Evolutionary conservation across 2,329 filamentous ascomycete genomes (phyloP), one percentile per base, ranked within the genome.

Genomic region (Penicillium sp.): DNA sequence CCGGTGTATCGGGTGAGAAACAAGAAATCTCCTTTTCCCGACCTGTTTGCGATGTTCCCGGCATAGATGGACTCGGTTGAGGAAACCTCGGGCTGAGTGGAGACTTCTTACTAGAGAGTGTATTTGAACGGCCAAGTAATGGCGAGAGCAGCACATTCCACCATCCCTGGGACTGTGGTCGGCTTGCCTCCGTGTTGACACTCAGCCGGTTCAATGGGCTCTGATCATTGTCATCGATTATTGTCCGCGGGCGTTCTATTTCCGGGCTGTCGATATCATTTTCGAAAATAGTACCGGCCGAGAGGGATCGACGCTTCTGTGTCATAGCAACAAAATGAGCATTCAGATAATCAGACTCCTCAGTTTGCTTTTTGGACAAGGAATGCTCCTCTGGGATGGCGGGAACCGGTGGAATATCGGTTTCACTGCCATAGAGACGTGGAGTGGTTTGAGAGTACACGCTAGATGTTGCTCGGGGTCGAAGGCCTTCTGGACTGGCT

Each of bases 61-160:
- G 19, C 19, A n/a, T 29, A 1, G 55, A 31, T 27, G 56, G 50
- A 4, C 35, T 43, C 3, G 48, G 51, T 13, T 11, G 19, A 13
- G 67, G 65, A n/a, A 72, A 74, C 9, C 57, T 60, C 37, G 57
- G 55, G 6, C 59, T 64, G 4, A 64, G 53, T 13, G 65, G 66
- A 19, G 67, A 71, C 57, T 68, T 70, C 48, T 66, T 64, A 53
- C 70, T 52, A 24, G 39, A 52, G 2, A 44, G 29, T 14, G 43
- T 52, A 35, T 45, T 46, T 13, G 50, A 52, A 43, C 50, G 50
- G n/a, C 50, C 50, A 3, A 80, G 58, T 6, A 80, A 65, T 1
- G 79, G 79, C 1, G 79, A 79, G 2, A 79, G 71, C 22, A 81
- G 67, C 46, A 76, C 72, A 27, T 75, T 81, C 79, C 79, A 81